Evolutionary conservation across 345 rosid species (phyloP).

Genomic region (Melaleuca quinquenervia): DNA sequence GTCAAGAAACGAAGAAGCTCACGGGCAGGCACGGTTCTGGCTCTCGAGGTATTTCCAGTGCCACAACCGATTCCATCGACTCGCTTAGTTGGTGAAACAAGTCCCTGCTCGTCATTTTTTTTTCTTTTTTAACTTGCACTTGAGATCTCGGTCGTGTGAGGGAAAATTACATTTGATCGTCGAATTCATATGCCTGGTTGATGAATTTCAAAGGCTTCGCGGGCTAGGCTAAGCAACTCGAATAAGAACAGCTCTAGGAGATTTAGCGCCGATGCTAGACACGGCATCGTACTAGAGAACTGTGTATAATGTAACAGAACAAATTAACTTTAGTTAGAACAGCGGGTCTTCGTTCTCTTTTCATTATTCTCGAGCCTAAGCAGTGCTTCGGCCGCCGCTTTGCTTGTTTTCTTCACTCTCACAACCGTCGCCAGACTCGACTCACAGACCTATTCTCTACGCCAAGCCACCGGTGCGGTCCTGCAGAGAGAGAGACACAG

Average conservation of each 20-base stretch:
- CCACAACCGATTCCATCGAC: not conserved
- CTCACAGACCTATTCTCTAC: not conserved
- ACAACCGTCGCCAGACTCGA: not conserved
- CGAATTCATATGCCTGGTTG: not conserved
- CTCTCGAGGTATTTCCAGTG: not conserved
- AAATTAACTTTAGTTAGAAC: not conserved
- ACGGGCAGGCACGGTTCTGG: too few relatives aligned
- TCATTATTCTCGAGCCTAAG: not conserved
- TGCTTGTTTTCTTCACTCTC: not conserved
- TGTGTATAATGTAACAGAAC: not conserved
- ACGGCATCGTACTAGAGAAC: not conserved
- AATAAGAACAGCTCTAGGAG: not conserved
- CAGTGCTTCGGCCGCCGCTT: not conserved
- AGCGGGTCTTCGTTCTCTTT: not conserved
- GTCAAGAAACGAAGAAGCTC: too few relatives aligned
- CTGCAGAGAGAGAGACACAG: not conserved
- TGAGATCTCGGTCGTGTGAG: not conserved
- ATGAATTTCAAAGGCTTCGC: not conserved
- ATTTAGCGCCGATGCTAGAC: not conserved
- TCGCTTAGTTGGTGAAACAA: not conserved
- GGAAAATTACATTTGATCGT: not conserved
- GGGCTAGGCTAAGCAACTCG: not conserved
- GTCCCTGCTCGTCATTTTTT: not conserved
- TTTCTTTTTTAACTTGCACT: not conserved
- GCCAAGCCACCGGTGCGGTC: not conserved